Conservation (phyloP, 257 asterid genomes). For the Fraxinus cuspidata region DNA sequence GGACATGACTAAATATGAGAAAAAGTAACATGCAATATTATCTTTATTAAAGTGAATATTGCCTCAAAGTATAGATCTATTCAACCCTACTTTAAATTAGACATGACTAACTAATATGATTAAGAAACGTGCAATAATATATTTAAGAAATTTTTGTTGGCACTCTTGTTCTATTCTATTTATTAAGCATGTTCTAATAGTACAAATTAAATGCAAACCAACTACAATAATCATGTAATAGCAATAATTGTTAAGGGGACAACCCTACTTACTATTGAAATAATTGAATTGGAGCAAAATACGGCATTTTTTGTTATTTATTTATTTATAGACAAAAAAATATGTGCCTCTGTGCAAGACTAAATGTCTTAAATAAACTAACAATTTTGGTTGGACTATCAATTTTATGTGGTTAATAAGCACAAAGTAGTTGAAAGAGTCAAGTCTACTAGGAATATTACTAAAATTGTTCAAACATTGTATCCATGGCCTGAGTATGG, state of each 20-base stretch:
- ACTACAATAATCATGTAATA: neutral
- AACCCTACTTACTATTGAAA: neutral
- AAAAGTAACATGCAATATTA: too few species aligned
- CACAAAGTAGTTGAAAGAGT: conserved; percentile 18
- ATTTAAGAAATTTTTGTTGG: neutral
- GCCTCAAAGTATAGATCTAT: too few species aligned
- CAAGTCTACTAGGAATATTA: conserved; percentile 8
- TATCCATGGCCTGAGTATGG: neutral
- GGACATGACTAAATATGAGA: too few species aligned
- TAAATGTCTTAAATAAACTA: neutral
- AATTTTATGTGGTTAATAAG: conserved; percentile 3
- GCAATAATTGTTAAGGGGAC: neutral
- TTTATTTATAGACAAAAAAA: neutral
- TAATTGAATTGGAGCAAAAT: neutral
- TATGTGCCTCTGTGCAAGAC: neutral
- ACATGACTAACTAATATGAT: too few species aligned
- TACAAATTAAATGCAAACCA: neutral
- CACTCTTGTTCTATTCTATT: too few species aligned
- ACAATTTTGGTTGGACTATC: conserved; percentile 20
- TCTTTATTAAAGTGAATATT: too few species aligned
- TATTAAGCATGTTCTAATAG: neutral
- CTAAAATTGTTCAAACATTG: conserved; percentile 25
- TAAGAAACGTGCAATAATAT: too few species aligned
- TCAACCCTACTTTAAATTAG: too few species aligned
- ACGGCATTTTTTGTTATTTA: neutral